Base-by-base conservation (phyloP, 495 filamentous ascomycete species). In the Wilcoxina mikolae region DNA sequence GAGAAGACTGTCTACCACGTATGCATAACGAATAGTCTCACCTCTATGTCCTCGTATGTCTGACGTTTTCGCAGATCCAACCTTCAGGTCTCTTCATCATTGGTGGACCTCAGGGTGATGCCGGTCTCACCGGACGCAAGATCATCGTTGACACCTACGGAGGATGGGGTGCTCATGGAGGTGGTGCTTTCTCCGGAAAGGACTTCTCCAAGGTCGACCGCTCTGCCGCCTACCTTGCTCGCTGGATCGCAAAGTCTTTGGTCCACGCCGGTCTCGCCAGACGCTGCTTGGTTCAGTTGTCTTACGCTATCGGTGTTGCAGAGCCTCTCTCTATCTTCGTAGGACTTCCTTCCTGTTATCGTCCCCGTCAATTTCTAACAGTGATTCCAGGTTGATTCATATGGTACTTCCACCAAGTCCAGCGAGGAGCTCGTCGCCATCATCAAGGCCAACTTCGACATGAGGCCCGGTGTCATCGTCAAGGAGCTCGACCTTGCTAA, bases 71-170 rank as follows among this genome's bases (percentile, higher is more conserved):
- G 28, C 58, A 87, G 82, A 83, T 98, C 65, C 91, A 98, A 83
- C 91, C 91, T 65, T 95, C 89, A 33, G 91, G 91, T 59, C 84
- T 87, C 56, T 98, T 98, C 80, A 87, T 96, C 76, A 98, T 98
- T 61, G 91, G 91, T 74, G 91, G 91, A 65, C 91, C 91, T 57
- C 91, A 98, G 77, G 91, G 91, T 79, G 91, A 98, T 67, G 91
- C 91, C 66, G 91, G 91, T 79, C 79, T 98, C 51, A 98, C 91
- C 59, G 91, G 91, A 71, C 89, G 91, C 70, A 98, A 98, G 80
- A 98, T 98, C 79, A 98, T 98, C 67, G 91, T 98, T 69, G 91
- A 98, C 74, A 96, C 91, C 72, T 98, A 98, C 76, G 91, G 91
- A 76, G 91, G 91, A 65, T 98, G 91, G 91, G 91, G 91, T 75